Percentiles rank a stretch among this genome's conserved stretches.
phyloP scores from a whole-genome alignment of 805 yeast genomes.

The Kodamaea leandrae region DNA sequence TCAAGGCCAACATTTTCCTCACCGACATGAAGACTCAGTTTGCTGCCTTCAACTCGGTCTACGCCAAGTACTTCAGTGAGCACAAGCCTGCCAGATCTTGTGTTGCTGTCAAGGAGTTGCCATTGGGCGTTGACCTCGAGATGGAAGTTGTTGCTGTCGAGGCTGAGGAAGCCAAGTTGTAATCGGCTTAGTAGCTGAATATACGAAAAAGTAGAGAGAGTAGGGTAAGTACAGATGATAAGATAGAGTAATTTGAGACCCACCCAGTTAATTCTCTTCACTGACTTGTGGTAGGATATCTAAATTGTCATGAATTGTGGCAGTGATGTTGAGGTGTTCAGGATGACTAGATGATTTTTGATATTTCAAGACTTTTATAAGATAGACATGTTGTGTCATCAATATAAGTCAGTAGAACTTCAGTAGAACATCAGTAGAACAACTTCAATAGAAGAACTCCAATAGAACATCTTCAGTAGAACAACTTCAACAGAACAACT shows the following conservation, averaged over 20 bases:
- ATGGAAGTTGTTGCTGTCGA: conserved; percentile 91
- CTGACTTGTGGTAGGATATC: neutral
- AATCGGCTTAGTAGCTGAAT: conserved; percentile 3
- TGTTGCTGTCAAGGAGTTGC: conserved; percentile 90
- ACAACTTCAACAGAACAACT: too few species aligned
- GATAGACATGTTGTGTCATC: too few species aligned
- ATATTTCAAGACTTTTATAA: too few species aligned
- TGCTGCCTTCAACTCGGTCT: conserved; percentile 80
- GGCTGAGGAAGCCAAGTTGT: conserved; percentile 37
- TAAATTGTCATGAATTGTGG: neutral
- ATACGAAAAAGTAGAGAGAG: neutral
- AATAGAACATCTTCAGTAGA: too few species aligned
- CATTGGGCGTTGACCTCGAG: conserved; percentile 84
- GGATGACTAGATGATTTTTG: too few species aligned
- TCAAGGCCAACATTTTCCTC: conserved; percentile 86
- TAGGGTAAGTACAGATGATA: too few species aligned
- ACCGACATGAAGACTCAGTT: conserved; percentile 82
- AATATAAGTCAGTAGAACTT: too few species aligned
- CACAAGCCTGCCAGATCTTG: conserved; percentile 97
- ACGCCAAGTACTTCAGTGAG: conserved; percentile 68
- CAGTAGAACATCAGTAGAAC: too few species aligned
- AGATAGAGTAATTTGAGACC: too few species aligned
- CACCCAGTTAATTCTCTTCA: too few species aligned
- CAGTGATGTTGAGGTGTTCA: too few species aligned
- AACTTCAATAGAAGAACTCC: too few species aligned